These are phyloP conservation scores for Phialocephala sp. DNA, from an alignment of 2,329 filamentous ascomycete genomes.

Conservation along the genomic window DNA sequence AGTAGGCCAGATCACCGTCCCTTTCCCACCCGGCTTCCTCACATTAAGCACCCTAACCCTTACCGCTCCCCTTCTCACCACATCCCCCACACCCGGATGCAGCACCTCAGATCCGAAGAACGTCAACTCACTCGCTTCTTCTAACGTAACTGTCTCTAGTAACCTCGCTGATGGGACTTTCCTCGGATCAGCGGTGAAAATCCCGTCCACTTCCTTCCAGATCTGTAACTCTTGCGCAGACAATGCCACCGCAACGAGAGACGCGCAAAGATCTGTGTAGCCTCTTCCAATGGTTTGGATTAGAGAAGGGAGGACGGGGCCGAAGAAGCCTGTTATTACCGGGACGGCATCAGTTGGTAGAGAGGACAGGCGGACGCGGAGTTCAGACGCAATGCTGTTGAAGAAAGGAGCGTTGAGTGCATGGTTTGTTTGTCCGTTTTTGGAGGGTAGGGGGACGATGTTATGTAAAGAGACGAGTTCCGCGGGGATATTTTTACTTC, in stretches of 20 bases:
- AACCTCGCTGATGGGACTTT: conserved; percentile 69
- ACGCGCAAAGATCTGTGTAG: conserved; percentile 75
- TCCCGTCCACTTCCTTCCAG: conserved; percentile 78
- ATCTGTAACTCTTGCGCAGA: conserved; percentile 70
- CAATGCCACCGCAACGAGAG: conserved; percentile 69
- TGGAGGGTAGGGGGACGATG: conserved; percentile 1
- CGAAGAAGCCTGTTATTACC: conserved; percentile 66
- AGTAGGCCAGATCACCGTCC: conserved; percentile 2
- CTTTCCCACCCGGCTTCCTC: background rate
- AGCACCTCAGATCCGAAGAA: conserved; percentile 55
- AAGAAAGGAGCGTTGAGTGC: background rate
- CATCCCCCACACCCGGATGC: background rate
- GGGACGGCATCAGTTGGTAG: background rate
- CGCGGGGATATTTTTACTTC: conserved; percentile 33
- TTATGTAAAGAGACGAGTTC: conserved; percentile 2
- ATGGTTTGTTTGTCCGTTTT: background rate
- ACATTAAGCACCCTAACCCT: conserved; percentile 8
- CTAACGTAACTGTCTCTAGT: conserved; percentile 64
- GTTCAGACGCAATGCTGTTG: background rate
- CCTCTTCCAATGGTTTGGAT: conserved; percentile 70
- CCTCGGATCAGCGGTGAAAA: conserved; percentile 73
- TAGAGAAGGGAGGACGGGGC: conserved; percentile 68
- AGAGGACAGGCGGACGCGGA: background rate
- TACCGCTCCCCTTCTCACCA: background rate
- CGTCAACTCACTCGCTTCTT: conserved; percentile 70